A percentile compares a stretch with the other conserved stretches of the same genome.
These are phyloP conservation scores for Picochlorum sp. DNA, from an alignment of 139 green algal genomes.

Conservation along the genomic window DNA sequence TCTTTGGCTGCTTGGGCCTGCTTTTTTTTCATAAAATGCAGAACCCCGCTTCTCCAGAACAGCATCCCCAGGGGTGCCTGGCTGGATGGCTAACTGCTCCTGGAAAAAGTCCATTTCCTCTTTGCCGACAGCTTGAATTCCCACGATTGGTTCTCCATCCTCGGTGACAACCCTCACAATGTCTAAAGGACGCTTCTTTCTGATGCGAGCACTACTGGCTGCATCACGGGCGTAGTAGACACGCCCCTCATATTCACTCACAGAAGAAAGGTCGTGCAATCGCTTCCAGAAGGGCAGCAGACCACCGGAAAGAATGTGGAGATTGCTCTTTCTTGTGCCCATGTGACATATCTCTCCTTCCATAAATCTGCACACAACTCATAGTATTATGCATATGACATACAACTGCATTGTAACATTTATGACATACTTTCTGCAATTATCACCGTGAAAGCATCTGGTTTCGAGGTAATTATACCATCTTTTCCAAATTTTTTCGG, in stretches of 20 bases:
- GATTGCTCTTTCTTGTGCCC: conserved; percentile 6
- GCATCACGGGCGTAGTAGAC: not conserved
- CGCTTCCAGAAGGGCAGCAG: conserved; percentile 19
- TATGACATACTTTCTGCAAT: conserved; percentile 4
- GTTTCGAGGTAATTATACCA: conserved; percentile 17
- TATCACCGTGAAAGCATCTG: conserved; percentile 20
- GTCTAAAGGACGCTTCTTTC: not conserved
- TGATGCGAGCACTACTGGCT: too few relatives aligned
- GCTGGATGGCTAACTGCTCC: not conserved
- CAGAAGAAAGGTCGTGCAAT: conserved; percentile 1
- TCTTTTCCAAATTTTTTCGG: conserved; percentile 20
- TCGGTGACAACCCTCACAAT: not conserved
- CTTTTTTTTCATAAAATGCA: not conserved
- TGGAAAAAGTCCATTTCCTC: conserved; percentile 21
- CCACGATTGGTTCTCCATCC: conserved; percentile 21
- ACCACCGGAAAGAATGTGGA: conserved; percentile 22
- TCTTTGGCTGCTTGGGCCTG: too few relatives aligned
- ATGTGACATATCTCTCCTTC: not conserved
- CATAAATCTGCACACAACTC: not conserved
- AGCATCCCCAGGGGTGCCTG: not conserved
- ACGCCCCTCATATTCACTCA: not conserved
- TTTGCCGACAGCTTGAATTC: conserved; percentile 9
- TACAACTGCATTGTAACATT: not conserved
- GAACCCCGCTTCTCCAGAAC: not conserved
- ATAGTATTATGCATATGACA: not conserved